Conservation (phyloP, 495 filamentous ascomycete species). For the Talaromyces adpressus region DNA sequence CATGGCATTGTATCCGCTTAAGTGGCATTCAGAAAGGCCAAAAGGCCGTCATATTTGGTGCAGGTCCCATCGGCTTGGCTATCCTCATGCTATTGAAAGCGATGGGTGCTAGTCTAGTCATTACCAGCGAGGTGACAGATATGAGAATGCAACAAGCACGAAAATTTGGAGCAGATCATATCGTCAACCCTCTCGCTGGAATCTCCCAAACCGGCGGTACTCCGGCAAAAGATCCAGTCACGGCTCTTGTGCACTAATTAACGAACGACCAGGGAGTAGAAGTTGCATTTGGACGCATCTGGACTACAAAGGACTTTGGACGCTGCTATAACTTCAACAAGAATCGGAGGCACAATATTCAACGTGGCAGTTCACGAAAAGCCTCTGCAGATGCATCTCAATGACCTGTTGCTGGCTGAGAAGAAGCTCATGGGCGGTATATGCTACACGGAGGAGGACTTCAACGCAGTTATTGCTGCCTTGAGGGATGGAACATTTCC, state of each 20-base stretch:
- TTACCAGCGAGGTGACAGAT: conserved; percentile 47
- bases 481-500: not conserved
- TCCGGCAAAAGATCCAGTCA: not conserved
- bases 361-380: not conserved
- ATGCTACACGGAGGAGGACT: not conserved
- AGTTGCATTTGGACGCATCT: not conserved
- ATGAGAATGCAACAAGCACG: not conserved
- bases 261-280: not conserved
- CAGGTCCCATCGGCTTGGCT: conserved; percentile 56
- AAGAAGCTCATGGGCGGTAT: not conserved
- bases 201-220: not conserved
- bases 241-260: not conserved
- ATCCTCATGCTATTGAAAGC: conserved; percentile 51
- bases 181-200: not conserved
- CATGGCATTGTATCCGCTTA: conserved; percentile 57
- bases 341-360: not conserved
- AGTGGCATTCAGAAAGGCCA: conserved; percentile 43
- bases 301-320: not conserved
- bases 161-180: not conserved
- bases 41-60: conserved; percentile 49
- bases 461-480: not conserved
- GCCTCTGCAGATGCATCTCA: not conserved
- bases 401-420: not conserved
- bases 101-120: conserved; percentile 41
- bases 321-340: not conserved